A percentile compares a stretch with the other conserved stretches of the same genome.
Conservation (phyloP, 345 rosid genomes). For the Boechera divaricarpa region DNA sequence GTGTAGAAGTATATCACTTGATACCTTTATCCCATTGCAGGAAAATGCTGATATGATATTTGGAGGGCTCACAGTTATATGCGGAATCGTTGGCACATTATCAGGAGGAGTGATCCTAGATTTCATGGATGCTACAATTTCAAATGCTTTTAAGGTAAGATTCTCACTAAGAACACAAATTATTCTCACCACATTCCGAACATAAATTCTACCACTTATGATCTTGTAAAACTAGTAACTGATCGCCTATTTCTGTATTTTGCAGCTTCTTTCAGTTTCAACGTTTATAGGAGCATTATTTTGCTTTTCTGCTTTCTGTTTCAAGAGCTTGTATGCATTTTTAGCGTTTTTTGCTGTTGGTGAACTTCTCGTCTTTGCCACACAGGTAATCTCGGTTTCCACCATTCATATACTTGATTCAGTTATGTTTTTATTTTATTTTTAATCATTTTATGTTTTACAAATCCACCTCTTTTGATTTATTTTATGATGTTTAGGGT, state of each 20-base stretch:
- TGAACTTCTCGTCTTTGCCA: slow-evolving; percentile 86
- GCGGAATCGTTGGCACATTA: slow-evolving; percentile 85
- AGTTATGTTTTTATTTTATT: background rate
- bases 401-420: slow-evolving; percentile 9
- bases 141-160: slow-evolving; percentile 92
- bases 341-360: slow-evolving; percentile 81
- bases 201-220: background rate
- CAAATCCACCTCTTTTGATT: background rate
- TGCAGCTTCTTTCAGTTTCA: slow-evolving; percentile 80
- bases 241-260: slow-evolving; percentile 16
- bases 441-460: background rate
- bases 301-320: slow-evolving; percentile 86
- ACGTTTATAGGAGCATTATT: slow-evolving; percentile 77
- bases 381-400: slow-evolving; percentile 63
- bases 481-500: slow-evolving; percentile 58
- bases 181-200: background rate
- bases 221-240: slow-evolving; percentile 14
- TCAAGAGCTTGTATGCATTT: slow-evolving; percentile 83
- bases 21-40: slow-evolving; percentile 50
- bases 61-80: slow-evolving; percentile 85
- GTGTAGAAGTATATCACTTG: slow-evolving; percentile 15
- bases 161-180: slow-evolving; percentile 9
- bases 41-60: slow-evolving; percentile 83
- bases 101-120: slow-evolving; percentile 82
- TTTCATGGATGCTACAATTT: slow-evolving; percentile 66